phyloP scores from a whole-genome alignment of 345 rosid genomes.

The Acer campestre region DNA sequence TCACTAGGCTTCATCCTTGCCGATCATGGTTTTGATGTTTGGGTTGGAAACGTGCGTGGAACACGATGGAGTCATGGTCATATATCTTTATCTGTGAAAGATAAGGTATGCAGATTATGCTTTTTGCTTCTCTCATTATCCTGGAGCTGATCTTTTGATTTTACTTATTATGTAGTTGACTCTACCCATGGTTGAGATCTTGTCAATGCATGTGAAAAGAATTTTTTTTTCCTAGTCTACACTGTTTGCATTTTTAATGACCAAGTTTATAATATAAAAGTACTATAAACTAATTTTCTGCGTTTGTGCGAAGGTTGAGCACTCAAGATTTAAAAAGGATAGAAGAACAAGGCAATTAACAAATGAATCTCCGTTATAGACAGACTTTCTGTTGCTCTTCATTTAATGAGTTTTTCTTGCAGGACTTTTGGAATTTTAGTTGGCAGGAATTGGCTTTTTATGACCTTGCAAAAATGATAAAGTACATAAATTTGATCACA shows the following conservation, averaged over 20 bases:
- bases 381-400: not conserved
- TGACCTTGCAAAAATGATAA: constrained; percentile 79
- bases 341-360: not conserved
- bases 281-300: not conserved
- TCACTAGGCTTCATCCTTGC: constrained; percentile 88
- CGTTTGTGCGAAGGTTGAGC: not conserved
- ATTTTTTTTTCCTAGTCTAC: not conserved
- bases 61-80: constrained; percentile 89
- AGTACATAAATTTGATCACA: constrained; percentile 46
- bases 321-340: not conserved
- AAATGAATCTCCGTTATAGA: not conserved
- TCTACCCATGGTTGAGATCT: constrained; percentile 9
- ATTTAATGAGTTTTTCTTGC: constrained; percentile 24
- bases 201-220: not conserved
- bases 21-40: constrained; percentile 87
- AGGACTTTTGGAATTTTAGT: constrained; percentile 98
- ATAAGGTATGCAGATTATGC: constrained; percentile 53
- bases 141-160: constrained; percentile 2
- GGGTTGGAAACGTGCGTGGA: constrained; percentile 94
- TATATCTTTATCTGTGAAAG: constrained; percentile 60
- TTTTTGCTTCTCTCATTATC: not conserved
- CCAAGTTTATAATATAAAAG: not conserved
- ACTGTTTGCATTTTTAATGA: not conserved
- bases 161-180: constrained; percentile 4
- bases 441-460: constrained; percentile 90